Evolutionary conservation across 2,329 filamentous ascomycete genomes (phyloP).

Genomic region (Cytospora paraplurivora): DNA sequence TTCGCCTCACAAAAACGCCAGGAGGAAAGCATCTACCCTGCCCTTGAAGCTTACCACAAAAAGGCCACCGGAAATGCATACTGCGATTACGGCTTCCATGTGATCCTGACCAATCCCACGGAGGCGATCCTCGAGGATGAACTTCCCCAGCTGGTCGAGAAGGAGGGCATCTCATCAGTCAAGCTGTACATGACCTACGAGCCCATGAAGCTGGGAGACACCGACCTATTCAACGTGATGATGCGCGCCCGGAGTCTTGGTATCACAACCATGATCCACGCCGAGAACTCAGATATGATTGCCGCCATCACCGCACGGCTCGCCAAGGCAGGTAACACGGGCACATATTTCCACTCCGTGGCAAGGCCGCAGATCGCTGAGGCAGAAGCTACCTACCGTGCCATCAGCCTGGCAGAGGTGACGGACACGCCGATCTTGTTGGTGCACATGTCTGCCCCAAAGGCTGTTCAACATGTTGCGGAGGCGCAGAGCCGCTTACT

Average conservation of each 20-base stretch:
- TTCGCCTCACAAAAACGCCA: constrained; percentile 56
- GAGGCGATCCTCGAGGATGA: constrained; percentile 45
- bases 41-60: constrained; percentile 22
- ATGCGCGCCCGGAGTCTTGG: constrained; percentile 43
- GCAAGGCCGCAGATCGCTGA: constrained; percentile 49
- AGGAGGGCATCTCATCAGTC: constrained; percentile 43
- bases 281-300: constrained; percentile 51
- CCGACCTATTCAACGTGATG: constrained; percentile 45
- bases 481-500: constrained; percentile 52
- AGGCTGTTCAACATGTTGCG: constrained; percentile 51
- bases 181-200: constrained; percentile 52
- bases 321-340: constrained; percentile 24
- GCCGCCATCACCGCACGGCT: constrained; percentile 40
- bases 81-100: constrained; percentile 59
- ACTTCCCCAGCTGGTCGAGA: constrained; percentile 40
- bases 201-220: constrained; percentile 42
- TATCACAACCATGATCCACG: constrained; percentile 53
- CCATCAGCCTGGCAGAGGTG: constrained; percentile 51
- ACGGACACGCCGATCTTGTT: constrained; percentile 54
- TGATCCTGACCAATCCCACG: constrained; percentile 51
- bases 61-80: constrained; percentile 38
- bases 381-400: constrained; percentile 51
- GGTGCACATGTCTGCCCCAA: constrained; percentile 53
- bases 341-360: constrained; percentile 47
- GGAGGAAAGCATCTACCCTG: constrained; percentile 43